Base-by-base conservation (phyloP, 139 green algal species). In the Limnomonas spitsbergensis region DNA sequence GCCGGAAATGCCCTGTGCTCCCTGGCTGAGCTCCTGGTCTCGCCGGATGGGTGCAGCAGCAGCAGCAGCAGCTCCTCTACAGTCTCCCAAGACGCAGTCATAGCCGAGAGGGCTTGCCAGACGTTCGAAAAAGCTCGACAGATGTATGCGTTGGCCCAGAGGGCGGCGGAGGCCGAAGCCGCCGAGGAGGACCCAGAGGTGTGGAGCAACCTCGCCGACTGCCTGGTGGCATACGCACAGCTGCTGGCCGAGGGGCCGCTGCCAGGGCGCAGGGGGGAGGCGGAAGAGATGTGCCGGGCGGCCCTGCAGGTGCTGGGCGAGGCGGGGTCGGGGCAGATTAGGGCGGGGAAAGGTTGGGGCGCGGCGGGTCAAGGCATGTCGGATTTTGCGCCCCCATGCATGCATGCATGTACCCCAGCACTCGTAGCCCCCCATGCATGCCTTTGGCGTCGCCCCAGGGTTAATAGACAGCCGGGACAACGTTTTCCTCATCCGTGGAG, bases 91-190 rank as follows among this genome's bases (percentile, higher is more conserved):
- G 42, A 61, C 14, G 47, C 20, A 14, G 24, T 7, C 29, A 72
- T 34, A 34, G 66, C 29, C 6, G 27, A 72, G 9, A n/a, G n/a
- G n/a, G n/a, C n/a, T n/a, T 54, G 91, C 14, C 3, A 37, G 24
- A 76, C 80, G 53, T 86, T 93, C 52, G 82, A 89, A 74, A 84
- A 94, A 72, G 88, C 89, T 36, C 36, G 31, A 47, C 53, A 24
- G 4, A 71, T 71, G 24, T 72, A 72, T 75, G 40, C 61, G 37
- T 14, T 31, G 34, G 37, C 69, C 6, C 7, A 31, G 34, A 53
- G 20, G 53, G 32, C 20, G 35, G 14, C n/a, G 35, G 9, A 52
- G 31, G 31, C 9, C 24, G 66, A 72, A 20, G 47, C 14, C 14
- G 47, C 14, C 20, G 47, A 72, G 9, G 26, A 72, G 24, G 27